phyloP scores from a whole-genome alignment of 2,329 filamentous ascomycete genomes.

The Fusarium burgessii region DNA sequence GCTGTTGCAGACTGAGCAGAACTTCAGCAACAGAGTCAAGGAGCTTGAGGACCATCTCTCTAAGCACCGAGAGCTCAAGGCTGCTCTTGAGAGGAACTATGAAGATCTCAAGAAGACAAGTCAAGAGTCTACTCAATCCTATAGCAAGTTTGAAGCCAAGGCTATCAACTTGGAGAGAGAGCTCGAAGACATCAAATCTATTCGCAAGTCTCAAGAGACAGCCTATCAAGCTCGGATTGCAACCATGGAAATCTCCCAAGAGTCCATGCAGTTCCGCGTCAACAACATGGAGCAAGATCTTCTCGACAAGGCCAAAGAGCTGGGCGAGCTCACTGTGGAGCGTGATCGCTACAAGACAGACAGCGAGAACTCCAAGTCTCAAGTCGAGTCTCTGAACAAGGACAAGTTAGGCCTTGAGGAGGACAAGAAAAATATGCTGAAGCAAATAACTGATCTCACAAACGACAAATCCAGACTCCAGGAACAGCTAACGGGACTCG shows the following conservation, averaged over 20 bases:
- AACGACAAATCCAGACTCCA: slow-evolving; percentile 33
- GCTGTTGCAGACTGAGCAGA: slow-evolving; percentile 37
- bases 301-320: slow-evolving; percentile 40
- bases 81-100: slow-evolving; percentile 44
- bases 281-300: slow-evolving; percentile 43
- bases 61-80: slow-evolving; percentile 44
- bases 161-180: slow-evolving; percentile 45
- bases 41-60: slow-evolving; percentile 44
- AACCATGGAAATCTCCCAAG: slow-evolving; percentile 46
- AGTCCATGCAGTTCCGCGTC: slow-evolving; percentile 44
- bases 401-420: slow-evolving; percentile 39
- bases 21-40: slow-evolving; percentile 42
- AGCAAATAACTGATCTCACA: slow-evolving; percentile 33
- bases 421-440: slow-evolving; percentile 41
- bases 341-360: slow-evolving; percentile 41
- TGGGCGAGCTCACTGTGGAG: slow-evolving; percentile 42
- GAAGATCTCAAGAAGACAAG: slow-evolving; percentile 45
- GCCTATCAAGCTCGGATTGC: slow-evolving; percentile 45
- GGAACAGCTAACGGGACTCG: slow-evolving; percentile 37
- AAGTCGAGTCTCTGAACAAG: slow-evolving; percentile 38
- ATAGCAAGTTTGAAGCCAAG: slow-evolving; percentile 41
- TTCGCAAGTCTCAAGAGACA: slow-evolving; percentile 44
- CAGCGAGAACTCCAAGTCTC: slow-evolving; percentile 31
- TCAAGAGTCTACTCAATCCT: slow-evolving; percentile 17
- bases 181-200: slow-evolving; percentile 41